Evolutionary conservation across 164 flowering plant genomes (phyloP).

Genomic region (Magnolia officinalis): DNA sequence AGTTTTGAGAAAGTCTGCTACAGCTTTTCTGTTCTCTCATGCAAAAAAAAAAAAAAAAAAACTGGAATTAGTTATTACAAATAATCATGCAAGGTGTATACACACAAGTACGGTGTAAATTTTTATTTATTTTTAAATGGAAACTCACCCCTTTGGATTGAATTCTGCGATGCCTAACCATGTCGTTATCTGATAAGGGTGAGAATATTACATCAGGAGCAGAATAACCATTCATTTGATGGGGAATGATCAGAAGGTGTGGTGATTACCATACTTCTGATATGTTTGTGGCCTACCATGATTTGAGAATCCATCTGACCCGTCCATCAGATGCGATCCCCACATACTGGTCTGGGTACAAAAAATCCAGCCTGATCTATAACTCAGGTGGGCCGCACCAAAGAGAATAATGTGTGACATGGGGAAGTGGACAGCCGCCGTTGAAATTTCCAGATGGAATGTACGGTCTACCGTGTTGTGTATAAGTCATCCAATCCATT

Average conservation of each 20-base stretch:
- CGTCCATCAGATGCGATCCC: not conserved
- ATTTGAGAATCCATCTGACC: too few species aligned
- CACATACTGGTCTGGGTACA: not conserved
- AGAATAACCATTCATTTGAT: not conserved
- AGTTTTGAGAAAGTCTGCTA: constrained; percentile 32
- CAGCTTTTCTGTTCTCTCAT: constrained; percentile 29
- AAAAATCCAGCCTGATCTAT: too few species aligned
- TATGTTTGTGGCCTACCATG: not conserved
- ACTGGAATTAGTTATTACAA: not conserved
- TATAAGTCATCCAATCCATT: too few species aligned
- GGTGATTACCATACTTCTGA: not conserved
- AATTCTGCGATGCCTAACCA: constrained; percentile 63
- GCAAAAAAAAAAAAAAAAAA: not conserved
- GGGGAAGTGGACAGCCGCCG: too few species aligned
- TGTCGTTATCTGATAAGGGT: constrained; percentile 28
- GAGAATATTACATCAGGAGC: not conserved
- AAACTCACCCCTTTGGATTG: constrained; percentile 62
- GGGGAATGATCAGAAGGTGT: not conserved
- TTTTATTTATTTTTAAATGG: not conserved
- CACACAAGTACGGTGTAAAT: not conserved
- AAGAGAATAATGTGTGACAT: too few species aligned
- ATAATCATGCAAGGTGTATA: not conserved
- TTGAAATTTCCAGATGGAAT: too few species aligned
- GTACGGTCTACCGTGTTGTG: too few species aligned
- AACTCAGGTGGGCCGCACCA: too few species aligned